Evolutionary conservation across 1,139 yeast species (phyloP).

Genomic region (Candida sp.): DNA sequence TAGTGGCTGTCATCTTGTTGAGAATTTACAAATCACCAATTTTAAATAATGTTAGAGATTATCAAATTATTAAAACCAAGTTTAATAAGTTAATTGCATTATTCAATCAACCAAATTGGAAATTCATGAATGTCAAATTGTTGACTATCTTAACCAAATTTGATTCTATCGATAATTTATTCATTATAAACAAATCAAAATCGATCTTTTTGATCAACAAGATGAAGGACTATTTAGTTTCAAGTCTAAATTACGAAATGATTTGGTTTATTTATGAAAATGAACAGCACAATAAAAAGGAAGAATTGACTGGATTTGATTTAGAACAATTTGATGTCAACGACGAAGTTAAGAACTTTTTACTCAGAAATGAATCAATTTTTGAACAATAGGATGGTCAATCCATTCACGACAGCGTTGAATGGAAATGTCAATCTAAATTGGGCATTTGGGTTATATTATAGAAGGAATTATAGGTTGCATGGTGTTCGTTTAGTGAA

Average conservation of each 20-base stretch:
- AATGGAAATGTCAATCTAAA: too few species aligned
- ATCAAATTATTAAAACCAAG: constrained; percentile 23
- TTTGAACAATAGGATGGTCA: constrained; percentile 1
- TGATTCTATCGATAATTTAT: constrained; percentile 14
- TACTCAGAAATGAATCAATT: constrained; percentile 1
- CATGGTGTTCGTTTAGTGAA: too few species aligned
- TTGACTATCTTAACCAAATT: constrained; percentile 29
- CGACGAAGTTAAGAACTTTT: neutral
- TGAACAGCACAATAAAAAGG: constrained; percentile 9
- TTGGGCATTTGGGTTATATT: neutral
- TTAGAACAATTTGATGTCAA: neutral
- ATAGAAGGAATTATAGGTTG: neutral
- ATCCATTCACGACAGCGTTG: too few species aligned
- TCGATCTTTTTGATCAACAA: constrained; percentile 30
- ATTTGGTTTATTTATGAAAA: constrained; percentile 37
- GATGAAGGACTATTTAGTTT: constrained; percentile 37
- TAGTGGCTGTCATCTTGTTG: constrained; percentile 28
- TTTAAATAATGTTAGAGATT: constrained; percentile 26
- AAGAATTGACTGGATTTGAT: constrained; percentile 3
- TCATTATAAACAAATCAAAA: constrained; percentile 6
- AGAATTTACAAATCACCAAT: constrained; percentile 38
- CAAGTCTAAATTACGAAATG: constrained; percentile 39
- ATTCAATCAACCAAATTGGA: constrained; percentile 23
- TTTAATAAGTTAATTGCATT: constrained; percentile 18
- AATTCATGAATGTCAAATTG: constrained; percentile 22